Conservation (phyloP, 2,329 filamentous ascomycete species). For the Penicillium sclerotigenum region DNA sequence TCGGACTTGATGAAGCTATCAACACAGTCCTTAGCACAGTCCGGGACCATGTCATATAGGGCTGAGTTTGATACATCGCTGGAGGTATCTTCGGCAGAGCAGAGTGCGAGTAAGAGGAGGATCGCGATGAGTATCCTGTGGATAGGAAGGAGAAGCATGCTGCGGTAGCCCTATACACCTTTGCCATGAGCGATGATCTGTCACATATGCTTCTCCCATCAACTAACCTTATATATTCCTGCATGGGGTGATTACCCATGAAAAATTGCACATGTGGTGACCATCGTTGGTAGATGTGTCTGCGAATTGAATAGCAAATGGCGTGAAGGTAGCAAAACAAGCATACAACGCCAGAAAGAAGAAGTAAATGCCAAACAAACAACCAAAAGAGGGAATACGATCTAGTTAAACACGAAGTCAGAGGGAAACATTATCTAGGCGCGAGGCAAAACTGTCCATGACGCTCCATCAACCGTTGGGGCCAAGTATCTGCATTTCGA, state of each 20-base stretch:
- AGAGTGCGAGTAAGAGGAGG: slow-evolving; percentile 22
- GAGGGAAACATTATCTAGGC: slow-evolving; percentile 13
- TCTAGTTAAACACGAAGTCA: slow-evolving; percentile 17
- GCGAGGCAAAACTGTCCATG: slow-evolving; percentile 14
- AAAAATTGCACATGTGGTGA: slow-evolving; percentile 21
- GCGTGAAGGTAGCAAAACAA: background rate
- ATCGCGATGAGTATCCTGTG: slow-evolving; percentile 27
- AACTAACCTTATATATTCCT: slow-evolving; percentile 20
- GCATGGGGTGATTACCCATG: slow-evolving; percentile 24
- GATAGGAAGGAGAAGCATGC: slow-evolving; percentile 34
- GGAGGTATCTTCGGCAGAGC: slow-evolving; percentile 20
- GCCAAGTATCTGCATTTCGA: slow-evolving; percentile 8
- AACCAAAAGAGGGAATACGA: background rate
- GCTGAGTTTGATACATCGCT: slow-evolving; percentile 19
- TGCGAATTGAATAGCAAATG: background rate
- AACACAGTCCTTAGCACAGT: slow-evolving; percentile 62
- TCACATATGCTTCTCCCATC: background rate
- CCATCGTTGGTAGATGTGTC: slow-evolving; percentile 23
- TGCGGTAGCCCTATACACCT: slow-evolving; percentile 28
- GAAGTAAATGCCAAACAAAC: slow-evolving; percentile 6
- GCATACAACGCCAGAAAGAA: slow-evolving; percentile 3
- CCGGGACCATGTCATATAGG: slow-evolving; percentile 50
- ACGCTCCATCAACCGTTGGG: slow-evolving; percentile 5
- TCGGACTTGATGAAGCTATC: slow-evolving; percentile 60
- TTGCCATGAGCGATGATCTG: slow-evolving; percentile 15